These are phyloP conservation scores for Oehlia diaphana DNA, from an alignment of 192 early-diverging fungal genomes.

Conservation along the genomic window DNA sequence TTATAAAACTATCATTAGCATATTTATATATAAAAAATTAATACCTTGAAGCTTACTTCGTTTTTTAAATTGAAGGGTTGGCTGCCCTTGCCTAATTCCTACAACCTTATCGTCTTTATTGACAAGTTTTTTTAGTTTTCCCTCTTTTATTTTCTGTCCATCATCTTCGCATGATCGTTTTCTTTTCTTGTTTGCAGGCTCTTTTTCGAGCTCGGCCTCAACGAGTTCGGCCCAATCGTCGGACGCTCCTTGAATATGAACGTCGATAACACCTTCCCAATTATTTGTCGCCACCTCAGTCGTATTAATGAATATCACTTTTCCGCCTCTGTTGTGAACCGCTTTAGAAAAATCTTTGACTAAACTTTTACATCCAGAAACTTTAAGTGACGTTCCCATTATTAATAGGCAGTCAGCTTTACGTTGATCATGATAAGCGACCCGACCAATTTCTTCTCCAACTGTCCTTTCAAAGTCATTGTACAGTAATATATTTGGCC, in stretches of 20 bases:
- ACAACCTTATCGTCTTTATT: neutral
- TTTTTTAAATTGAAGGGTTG: neutral
- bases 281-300: neutral
- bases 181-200: neutral
- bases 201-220: neutral
- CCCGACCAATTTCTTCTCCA: neutral
- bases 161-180: neutral
- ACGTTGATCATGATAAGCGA: neutral
- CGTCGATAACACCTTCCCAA: neutral
- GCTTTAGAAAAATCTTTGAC: neutral
- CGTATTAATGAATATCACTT: neutral
- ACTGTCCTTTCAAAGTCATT: constrained; percentile 1
- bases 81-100: neutral
- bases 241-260: neutral
- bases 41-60: neutral
- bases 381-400: neutral
- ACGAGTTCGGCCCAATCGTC: neutral
- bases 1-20: neutral
- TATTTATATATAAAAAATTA: neutral
- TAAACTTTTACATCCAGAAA: neutral
- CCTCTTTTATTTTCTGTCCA: neutral
- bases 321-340: neutral
- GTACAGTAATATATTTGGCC: neutral
- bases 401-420: neutral
- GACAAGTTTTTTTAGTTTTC: neutral